These are phyloP conservation scores for Brassica balearica DNA, from an alignment of 441 rosid species.

Conservation along the genomic window DNA sequence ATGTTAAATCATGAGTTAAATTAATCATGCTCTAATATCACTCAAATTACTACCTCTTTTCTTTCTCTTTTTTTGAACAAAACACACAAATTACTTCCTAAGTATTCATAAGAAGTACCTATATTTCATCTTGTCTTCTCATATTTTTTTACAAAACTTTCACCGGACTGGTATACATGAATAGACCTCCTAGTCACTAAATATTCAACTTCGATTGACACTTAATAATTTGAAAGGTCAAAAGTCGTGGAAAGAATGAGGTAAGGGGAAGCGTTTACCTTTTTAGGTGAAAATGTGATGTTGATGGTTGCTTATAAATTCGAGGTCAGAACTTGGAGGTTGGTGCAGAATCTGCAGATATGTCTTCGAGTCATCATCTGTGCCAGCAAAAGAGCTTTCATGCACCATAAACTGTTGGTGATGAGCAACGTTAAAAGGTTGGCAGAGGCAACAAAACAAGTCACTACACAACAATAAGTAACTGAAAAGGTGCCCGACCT, in stretches of 20 bases:
- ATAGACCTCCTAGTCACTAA: no score
- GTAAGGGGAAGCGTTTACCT: constrained; percentile 7
- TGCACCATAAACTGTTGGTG: constrained; percentile 22
- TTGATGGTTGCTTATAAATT: constrained; percentile 24
- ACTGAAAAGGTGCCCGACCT: neutral
- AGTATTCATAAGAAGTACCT: no score
- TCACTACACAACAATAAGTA: constrained; percentile 16
- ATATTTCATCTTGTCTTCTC: no score
- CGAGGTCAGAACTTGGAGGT: constrained; percentile 13
- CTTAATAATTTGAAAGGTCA: neutral
- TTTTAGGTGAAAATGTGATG: constrained; percentile 27
- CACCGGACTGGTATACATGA: no score
- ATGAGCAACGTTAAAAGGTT: constrained; percentile 24
- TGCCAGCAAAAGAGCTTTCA: constrained; percentile 24
- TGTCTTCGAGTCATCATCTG: constrained; percentile 18
- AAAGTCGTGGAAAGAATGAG: constrained; percentile 18
- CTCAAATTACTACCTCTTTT: no score
- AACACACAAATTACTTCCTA: no score
- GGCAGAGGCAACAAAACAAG: constrained; percentile 14
- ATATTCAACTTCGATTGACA: no score
- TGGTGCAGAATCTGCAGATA: constrained; percentile 8
- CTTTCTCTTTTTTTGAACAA: no score
- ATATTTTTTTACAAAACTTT: no score
- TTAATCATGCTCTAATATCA: no score
- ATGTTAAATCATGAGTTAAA: no score